phyloP scores from a whole-genome alignment of 768 basidiomycete species.

The Hortiboletus flavorubellus region DNA sequence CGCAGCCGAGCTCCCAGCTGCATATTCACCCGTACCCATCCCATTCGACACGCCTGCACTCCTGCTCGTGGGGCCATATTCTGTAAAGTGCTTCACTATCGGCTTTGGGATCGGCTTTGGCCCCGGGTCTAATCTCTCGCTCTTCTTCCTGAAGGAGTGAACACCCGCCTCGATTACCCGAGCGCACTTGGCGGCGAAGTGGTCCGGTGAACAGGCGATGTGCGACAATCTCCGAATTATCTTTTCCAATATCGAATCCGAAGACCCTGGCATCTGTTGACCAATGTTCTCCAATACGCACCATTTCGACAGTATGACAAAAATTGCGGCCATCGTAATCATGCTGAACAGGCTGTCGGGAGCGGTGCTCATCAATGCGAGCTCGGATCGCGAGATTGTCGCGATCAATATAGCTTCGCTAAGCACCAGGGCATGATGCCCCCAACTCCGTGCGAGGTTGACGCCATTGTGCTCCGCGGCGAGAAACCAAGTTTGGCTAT shows the following conservation, averaged over 20 bases:
- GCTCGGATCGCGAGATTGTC: constrained; percentile 33
- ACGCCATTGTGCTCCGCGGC: constrained; percentile 32
- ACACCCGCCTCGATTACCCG: constrained; percentile 37
- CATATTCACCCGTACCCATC: constrained; percentile 11
- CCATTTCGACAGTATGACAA: constrained; percentile 43
- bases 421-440: constrained; percentile 35
- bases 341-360: constrained; percentile 42
- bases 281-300: constrained; percentile 34
- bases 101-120: constrained; percentile 14
- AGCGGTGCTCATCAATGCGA: constrained; percentile 36
- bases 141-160: constrained; percentile 29
- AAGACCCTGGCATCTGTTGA: constrained; percentile 36
- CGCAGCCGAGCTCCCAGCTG: constrained; percentile 2
- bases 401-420: constrained; percentile 38
- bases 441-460: constrained; percentile 35
- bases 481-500: constrained; percentile 30
- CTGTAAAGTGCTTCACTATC: constrained; percentile 22
- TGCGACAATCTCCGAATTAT: constrained; percentile 34
- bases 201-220: constrained; percentile 38
- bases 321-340: constrained; percentile 43
- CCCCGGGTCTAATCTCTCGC: constrained; percentile 23
- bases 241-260: constrained; percentile 35
- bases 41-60: constrained; percentile 18
- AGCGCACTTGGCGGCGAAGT: constrained; percentile 41
- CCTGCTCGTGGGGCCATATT: constrained; percentile 19